phyloP scores from a whole-genome alignment of 2,329 filamentous ascomycete species.

The Fusarium sp. region DNA sequence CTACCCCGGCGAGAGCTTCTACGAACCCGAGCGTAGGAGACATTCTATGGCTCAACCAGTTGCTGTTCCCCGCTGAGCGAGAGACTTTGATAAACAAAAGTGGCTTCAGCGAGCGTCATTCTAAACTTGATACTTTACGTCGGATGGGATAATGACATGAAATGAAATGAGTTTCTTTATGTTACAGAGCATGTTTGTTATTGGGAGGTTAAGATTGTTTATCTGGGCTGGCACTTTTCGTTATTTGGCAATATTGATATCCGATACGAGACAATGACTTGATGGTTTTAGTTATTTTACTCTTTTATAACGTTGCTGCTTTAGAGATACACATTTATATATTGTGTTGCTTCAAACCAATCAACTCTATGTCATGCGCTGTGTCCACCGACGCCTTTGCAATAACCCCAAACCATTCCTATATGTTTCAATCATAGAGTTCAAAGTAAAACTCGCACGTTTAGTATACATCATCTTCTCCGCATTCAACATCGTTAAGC shows the following conservation, averaged over 20 bases:
- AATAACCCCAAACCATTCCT: constrained; percentile 7
- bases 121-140: not conserved
- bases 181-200: not conserved
- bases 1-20: constrained; percentile 36
- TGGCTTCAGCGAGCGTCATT: not conserved
- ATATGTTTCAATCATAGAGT: constrained; percentile 11
- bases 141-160: not conserved
- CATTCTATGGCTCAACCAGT: constrained; percentile 25
- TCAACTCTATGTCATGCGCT: constrained; percentile 16
- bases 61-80: constrained; percentile 25
- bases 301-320: not conserved
- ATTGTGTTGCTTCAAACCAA: not conserved
- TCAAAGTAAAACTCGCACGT: not conserved
- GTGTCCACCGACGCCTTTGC: constrained; percentile 21
- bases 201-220: not conserved
- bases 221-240: constrained; percentile 6
- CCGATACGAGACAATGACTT: constrained; percentile 6
- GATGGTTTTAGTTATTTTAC: not conserved
- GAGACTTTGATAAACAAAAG: not conserved
- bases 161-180: not conserved
- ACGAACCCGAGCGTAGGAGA: constrained; percentile 30
- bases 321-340: constrained; percentile 16
- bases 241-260: constrained; percentile 1
- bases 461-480: constrained; percentile 18
- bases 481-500: constrained; percentile 7